Evolutionary conservation across 2,329 filamentous ascomycete genomes (phyloP).

Genomic region (Sporothrix inflata): DNA sequence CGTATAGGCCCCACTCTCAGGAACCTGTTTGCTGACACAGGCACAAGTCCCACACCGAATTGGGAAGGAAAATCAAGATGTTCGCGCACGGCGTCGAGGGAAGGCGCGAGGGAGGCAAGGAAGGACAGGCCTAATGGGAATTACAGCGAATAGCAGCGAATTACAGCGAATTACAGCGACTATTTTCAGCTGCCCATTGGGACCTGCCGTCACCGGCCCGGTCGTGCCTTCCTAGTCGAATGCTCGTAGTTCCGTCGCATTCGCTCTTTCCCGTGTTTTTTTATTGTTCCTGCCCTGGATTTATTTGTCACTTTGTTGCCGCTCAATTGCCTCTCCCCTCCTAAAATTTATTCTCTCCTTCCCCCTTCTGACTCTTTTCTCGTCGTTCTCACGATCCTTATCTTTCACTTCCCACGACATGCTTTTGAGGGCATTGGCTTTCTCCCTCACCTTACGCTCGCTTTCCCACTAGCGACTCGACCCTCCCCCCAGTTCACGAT

Average conservation of each 20-base stretch:
- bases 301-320: constrained; percentile 10
- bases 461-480: constrained; percentile 15
- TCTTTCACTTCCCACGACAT: neutral
- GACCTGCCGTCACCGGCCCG: constrained; percentile 11
- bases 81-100: neutral
- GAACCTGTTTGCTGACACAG: constrained; percentile 13
- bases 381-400: constrained; percentile 4
- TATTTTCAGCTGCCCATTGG: neutral
- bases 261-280: constrained; percentile 11
- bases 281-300: neutral
- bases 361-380: neutral
- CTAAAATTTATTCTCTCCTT: neutral
- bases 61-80: constrained; percentile 1
- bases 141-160: constrained; percentile 1
- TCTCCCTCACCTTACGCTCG: neutral
- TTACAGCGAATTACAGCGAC: constrained; percentile 10
- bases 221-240: constrained; percentile 14
- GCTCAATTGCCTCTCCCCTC: neutral
- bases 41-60: neutral
- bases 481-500: neutral
- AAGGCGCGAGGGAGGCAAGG: constrained; percentile 18
- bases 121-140: neutral
- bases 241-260: constrained; percentile 3
- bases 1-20: neutral
- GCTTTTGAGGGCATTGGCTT: constrained; percentile 9